A percentile compares a stretch with the other conserved stretches of the same genome.
These are phyloP conservation scores for Penicillium sp. DNA, from an alignment of 2,329 filamentous ascomycete genomes.

Conservation along the genomic window DNA sequence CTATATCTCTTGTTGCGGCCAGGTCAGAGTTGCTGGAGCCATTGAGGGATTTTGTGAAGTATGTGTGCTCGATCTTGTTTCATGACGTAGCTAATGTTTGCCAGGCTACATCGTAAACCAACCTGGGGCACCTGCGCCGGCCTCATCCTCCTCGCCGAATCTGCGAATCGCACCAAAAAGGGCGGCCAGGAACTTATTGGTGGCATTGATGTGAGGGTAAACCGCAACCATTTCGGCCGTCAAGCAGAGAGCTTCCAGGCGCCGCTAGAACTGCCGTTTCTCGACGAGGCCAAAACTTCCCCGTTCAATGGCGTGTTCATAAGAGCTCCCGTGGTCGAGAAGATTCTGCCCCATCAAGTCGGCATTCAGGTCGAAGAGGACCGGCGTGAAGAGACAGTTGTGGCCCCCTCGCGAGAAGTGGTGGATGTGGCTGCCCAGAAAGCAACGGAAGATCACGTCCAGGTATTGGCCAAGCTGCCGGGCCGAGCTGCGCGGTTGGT, in stretches of 20 bases:
- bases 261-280: conserved; percentile 67
- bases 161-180: conserved; percentile 81
- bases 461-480: conserved; percentile 56
- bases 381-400: conserved; percentile 48
- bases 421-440: conserved; percentile 43
- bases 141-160: conserved; percentile 82
- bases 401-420: conserved; percentile 53
- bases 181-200: conserved; percentile 92
- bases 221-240: conserved; percentile 90
- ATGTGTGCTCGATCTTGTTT: conserved; percentile 28
- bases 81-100: conserved; percentile 6
- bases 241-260: conserved; percentile 90
- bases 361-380: conserved; percentile 52
- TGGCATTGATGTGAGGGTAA: conserved; percentile 83
- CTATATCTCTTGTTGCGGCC: conserved; percentile 82
- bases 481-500: conserved; percentile 49
- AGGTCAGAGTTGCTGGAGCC: conserved; percentile 79
- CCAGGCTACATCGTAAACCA: conserved; percentile 69
- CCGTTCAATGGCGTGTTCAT: conserved; percentile 87
- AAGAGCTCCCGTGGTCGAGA: conserved; percentile 86
- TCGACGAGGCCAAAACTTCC: conserved; percentile 40
- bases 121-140: conserved; percentile 97
- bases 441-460: conserved; percentile 48
- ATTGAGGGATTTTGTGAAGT: conserved; percentile 87
- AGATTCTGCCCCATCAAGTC: conserved; percentile 56